Conservation (phyloP, 1,284 basidiomycete genomes). For the Cutaneotrichosporon cyanovorans region DNA sequence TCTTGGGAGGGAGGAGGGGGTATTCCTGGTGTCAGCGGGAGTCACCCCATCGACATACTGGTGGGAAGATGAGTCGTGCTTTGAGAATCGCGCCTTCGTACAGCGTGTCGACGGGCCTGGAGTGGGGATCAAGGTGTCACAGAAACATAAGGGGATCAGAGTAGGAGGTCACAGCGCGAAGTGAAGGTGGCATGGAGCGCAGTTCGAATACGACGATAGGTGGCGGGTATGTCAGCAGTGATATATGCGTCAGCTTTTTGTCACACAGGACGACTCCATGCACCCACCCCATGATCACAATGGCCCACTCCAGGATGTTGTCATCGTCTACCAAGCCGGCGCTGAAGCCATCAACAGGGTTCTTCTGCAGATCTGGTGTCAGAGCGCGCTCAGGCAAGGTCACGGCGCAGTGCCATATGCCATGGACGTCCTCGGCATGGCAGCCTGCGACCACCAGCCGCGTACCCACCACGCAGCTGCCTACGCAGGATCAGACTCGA, state of each 20-base stretch:
- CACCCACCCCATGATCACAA: slow-evolving; percentile 81
- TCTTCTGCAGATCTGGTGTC: slow-evolving; percentile 65
- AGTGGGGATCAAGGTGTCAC: not conserved
- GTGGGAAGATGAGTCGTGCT: slow-evolving; percentile 76
- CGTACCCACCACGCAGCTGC: slow-evolving; percentile 54
- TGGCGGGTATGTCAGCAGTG: not conserved
- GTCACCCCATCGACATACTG: slow-evolving; percentile 32
- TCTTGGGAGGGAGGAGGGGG: slow-evolving; percentile 86
- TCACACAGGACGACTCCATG: too few species aligned
- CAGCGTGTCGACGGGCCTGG: slow-evolving; percentile 66
- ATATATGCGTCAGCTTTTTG: slow-evolving; percentile 2
- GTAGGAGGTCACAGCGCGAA: too few species aligned
- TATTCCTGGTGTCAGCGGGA: slow-evolving; percentile 54
- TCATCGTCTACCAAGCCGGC: slow-evolving; percentile 89
- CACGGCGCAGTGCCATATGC: not conserved
- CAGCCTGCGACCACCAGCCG: not conserved
- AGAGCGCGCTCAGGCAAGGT: not conserved
- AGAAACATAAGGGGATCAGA: too few species aligned
- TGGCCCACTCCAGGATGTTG: slow-evolving; percentile 85
- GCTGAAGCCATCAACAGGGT: slow-evolving; percentile 86
- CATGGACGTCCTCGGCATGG: too few species aligned
- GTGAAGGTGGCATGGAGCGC: too few species aligned
- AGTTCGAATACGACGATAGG: not conserved
- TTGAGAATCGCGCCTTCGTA: slow-evolving; percentile 93
- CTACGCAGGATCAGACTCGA: slow-evolving; percentile 60